phyloP scores from a whole-genome alignment of 305 asterid genomes.

The Solanum hybrid region DNA sequence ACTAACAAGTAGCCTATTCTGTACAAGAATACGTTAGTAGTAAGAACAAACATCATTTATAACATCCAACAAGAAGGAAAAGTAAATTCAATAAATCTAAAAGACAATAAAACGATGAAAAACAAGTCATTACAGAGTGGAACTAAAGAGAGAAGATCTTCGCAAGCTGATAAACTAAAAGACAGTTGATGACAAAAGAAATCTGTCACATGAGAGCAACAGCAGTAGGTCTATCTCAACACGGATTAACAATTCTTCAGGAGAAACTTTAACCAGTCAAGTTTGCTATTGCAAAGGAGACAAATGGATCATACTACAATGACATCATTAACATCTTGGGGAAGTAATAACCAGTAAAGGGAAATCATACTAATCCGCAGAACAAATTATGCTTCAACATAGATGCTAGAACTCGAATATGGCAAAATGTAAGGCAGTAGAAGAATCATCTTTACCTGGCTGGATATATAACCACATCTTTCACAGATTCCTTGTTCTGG shows the following conservation, averaged over 20 bases:
- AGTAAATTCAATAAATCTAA: not conserved
- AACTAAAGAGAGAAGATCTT: not conserved
- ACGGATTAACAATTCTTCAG: not conserved
- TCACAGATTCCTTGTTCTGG: constrained; percentile 96
- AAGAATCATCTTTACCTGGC: constrained; percentile 53
- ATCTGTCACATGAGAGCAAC: not conserved
- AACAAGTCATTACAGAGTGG: not conserved
- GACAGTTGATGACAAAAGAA: not conserved
- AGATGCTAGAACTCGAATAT: not conserved
- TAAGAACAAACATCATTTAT: not conserved
- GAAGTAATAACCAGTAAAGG: not conserved
- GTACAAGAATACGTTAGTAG: not conserved
- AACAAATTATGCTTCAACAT: not conserved
- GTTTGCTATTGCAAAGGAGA: not conserved
- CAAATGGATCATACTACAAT: not conserved
- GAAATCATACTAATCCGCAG: not conserved
- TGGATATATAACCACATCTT: constrained; percentile 92
- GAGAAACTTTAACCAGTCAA: not conserved
- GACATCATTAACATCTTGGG: not conserved
- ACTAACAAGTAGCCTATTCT: not conserved
- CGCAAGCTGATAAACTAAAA: not conserved
- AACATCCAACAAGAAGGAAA: not conserved
- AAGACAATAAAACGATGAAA: not conserved
- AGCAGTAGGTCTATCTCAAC: not conserved
- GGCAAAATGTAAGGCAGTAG: not conserved